Conservation (phyloP, 2,329 filamentous ascomycete species). For the Cytospora piceae region DNA sequence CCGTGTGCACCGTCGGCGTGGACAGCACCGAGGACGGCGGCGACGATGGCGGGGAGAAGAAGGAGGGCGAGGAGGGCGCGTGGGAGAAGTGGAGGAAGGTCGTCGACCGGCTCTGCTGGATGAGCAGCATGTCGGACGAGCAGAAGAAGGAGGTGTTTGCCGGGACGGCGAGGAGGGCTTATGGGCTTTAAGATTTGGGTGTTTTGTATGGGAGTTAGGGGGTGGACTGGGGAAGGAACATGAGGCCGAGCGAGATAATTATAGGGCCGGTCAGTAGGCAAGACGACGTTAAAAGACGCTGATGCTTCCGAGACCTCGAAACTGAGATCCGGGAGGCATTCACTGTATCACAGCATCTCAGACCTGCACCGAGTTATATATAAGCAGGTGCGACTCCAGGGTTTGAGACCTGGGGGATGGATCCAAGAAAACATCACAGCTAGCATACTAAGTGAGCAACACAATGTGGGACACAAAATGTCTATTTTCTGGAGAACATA, state of each 20-base stretch:
- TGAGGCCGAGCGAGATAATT: neutral
- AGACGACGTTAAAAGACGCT: neutral
- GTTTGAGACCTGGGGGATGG: neutral
- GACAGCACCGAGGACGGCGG: too few relatives aligned
- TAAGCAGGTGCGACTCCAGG: neutral
- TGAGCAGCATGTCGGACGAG: constrained; percentile 62
- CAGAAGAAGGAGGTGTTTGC: constrained; percentile 72
- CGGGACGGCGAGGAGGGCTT: constrained; percentile 72
- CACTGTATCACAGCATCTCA: neutral
- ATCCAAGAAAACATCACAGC: neutral
- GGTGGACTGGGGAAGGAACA: neutral
- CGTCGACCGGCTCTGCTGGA: constrained; percentile 68
- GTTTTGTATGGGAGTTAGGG: neutral
- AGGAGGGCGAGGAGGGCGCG: constrained; percentile 52
- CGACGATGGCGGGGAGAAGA: constrained; percentile 40
- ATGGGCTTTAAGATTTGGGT: constrained; percentile 44
- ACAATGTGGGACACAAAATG: neutral
- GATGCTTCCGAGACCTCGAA: neutral
- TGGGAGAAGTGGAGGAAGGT: constrained; percentile 78
- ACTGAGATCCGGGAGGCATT: too few relatives aligned
- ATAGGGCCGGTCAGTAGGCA: neutral
- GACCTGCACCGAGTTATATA: neutral
- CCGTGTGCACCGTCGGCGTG: constrained; percentile 72
- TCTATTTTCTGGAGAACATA: constrained; percentile 13
- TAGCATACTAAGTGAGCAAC: neutral